Evolutionary conservation across 1,284 basidiomycete species (phyloP), one percentile per base, ranked within the genome.

Genomic region (Pascua sp.): DNA sequence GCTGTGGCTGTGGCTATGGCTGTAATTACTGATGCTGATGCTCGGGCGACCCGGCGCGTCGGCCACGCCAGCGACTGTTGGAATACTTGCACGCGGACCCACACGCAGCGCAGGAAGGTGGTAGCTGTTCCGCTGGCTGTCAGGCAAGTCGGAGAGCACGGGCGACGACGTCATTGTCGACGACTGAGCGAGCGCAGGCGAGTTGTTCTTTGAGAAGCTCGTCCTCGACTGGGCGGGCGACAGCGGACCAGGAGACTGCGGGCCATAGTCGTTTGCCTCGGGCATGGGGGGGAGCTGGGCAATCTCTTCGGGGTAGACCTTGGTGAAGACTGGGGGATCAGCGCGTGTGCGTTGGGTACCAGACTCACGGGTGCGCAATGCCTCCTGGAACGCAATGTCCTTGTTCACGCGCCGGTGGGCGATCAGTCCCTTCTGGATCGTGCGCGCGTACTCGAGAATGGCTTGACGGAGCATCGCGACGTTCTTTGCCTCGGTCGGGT

Each of bases 331-430:
- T 79, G 56, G 7, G 8, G 40, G 24, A 32, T 65, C 38, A 59
- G 56, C 53, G 18, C 39, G 39, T 13, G 32, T 2, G 5, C 24
- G 16, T 9, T 4, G 12, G 15, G 16, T 5, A 5, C 12, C 24
- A 32, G 32, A 76, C 71, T 57, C 62, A 77, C 77, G 87, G 67
- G 85, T 86, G 73, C 90, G 87, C 48, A 98, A 80, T 0, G 91
- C 93, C 60, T 88, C 86, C 71, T 98, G 93, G 82, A 98, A 97
- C 3, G 87, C 84, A 49, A 88, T 80, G 83, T 94, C 96, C 77
- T 91, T 91, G 48, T 96, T 78, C 53, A 85, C 82, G 1, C 85
- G 85, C 15, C 51, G 53, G 71, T 97, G 92, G 11, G 97, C 80
- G 57, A 84, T 84, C 53, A 98, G 81, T 70, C 91, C 93, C 48